Conservation (phyloP, 2,329 filamentous ascomycete species). For the Verruconis gallopava region DNA sequence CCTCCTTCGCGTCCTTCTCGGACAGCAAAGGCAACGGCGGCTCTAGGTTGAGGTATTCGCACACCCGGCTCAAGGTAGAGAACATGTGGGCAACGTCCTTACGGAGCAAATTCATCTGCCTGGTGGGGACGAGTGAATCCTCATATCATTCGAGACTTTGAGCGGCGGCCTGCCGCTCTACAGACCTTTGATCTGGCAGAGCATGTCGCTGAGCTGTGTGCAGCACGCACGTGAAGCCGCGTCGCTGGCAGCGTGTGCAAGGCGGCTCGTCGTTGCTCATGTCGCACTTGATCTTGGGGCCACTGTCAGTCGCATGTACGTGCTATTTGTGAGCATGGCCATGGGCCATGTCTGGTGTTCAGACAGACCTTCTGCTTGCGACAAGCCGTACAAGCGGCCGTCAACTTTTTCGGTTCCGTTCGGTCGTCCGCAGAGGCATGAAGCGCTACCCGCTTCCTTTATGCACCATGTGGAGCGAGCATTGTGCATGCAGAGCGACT, state of each 20-base stretch:
- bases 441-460: conserved; percentile 1
- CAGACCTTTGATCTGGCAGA: neutral
- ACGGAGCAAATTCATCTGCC: neutral
- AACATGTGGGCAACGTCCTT: neutral
- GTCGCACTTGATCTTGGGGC: neutral
- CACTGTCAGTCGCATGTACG: no score
- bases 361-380: neutral
- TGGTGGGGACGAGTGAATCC: no score
- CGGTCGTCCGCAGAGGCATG: no score
- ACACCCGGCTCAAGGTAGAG: neutral
- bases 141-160: no score
- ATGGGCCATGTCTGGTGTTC: no score
- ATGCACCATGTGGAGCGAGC: no score
- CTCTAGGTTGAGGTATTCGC: neutral
- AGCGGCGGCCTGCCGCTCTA: no score
- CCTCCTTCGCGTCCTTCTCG: neutral
- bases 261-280: neutral
- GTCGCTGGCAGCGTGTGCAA: neutral
- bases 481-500: no score
- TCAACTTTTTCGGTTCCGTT: neutral
- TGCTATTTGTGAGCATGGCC: no score
- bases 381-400: neutral
- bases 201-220: neutral
- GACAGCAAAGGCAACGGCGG: neutral
- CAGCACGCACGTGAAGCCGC: neutral